phyloP scores from a whole-genome alignment of 176 grass and related monocot genomes.

The Canna indica region DNA sequence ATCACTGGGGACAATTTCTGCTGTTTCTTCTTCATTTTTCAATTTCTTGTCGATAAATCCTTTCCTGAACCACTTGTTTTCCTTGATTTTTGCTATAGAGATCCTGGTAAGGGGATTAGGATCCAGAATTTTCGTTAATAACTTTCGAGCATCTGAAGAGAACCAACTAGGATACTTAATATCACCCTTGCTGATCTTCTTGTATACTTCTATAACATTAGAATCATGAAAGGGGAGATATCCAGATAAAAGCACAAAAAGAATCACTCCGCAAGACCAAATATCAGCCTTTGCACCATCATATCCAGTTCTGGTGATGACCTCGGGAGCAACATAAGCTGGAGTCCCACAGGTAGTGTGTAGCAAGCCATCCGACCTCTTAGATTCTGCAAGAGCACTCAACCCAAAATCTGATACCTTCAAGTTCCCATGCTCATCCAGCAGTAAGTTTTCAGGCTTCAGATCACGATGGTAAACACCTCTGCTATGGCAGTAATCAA shows the following conservation, averaged over 20 bases:
- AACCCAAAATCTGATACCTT: conserved; percentile 71
- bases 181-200: conserved; percentile 50
- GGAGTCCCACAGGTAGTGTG: conserved; percentile 82
- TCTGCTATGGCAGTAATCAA: conserved; percentile 60
- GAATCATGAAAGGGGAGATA: conserved; percentile 65
- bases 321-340: conserved; percentile 87
- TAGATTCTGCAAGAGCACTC: conserved; percentile 53
- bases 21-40: conserved; percentile 24
- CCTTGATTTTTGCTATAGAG: conserved; percentile 63
- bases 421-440: conserved; percentile 64
- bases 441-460: conserved; percentile 69
- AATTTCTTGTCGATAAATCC: conserved; percentile 28
- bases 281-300: conserved; percentile 76
- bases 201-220: conserved; percentile 80
- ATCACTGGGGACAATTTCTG: conserved; percentile 15
- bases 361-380: conserved; percentile 50
- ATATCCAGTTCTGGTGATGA: conserved; percentile 52
- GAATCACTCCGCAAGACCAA: conserved; percentile 81
- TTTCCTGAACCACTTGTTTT: conserved; percentile 66
- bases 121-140: conserved; percentile 55
- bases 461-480: conserved; percentile 74
- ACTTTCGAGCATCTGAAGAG: conserved; percentile 49
- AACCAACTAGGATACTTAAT: conserved; percentile 67
- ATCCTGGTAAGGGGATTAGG: conserved; percentile 57
- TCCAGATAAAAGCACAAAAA: conserved; percentile 61